Base-by-base conservation (phyloP, 768 basidiomycete species). In the Agrocybe praecox region DNA sequence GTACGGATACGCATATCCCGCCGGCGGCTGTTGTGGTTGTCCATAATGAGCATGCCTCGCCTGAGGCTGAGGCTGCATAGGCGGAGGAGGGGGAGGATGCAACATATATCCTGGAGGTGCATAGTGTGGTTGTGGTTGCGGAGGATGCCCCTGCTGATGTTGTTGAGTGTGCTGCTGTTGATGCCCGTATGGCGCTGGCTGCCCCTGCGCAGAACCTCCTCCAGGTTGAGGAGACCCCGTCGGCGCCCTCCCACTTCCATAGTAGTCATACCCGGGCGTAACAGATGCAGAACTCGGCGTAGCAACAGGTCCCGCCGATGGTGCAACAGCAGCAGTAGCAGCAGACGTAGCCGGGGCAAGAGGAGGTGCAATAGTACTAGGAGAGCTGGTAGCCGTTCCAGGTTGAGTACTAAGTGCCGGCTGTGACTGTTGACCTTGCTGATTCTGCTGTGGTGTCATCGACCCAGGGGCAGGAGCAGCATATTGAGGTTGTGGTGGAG, bases 1-100 rank as follows among this genome's bases (percentile, higher is more conserved):
- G 44, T 61, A 59, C n/a, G 55, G 65, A 54, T 69, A 69, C 19
- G 56, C 65, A 56, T 74, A 73, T 19, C 59, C 54, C 22, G 64
- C 61, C 46, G 63, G 63, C 23, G 64, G 63, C 23, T 65, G 64
- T 42, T 62, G 66, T 10, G 64, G 66, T 32, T 61, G 65, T 21
- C 62, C 65, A 49, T 67, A 64, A 23, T 62, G 48, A 6, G 54
- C 26, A 59, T 66, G 62, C 52, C 63, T 56, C 23, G 59, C 36
- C 14, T 40, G 63, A 40, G 57, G 60, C 14, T 40, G 63, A 34
- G 57, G 58, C 57, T 50, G 63, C 55, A 55, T 52, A 18, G 65
- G 69, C 21, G 59, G 62, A n/a, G 57, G 60, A 46, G 63, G 65
- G 6, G 66, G 68, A 18, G 60, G 63, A 19, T 61, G 62, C 44